Conservation (phyloP, 139 green algal genomes). For the Trebouxia sp. region DNA sequence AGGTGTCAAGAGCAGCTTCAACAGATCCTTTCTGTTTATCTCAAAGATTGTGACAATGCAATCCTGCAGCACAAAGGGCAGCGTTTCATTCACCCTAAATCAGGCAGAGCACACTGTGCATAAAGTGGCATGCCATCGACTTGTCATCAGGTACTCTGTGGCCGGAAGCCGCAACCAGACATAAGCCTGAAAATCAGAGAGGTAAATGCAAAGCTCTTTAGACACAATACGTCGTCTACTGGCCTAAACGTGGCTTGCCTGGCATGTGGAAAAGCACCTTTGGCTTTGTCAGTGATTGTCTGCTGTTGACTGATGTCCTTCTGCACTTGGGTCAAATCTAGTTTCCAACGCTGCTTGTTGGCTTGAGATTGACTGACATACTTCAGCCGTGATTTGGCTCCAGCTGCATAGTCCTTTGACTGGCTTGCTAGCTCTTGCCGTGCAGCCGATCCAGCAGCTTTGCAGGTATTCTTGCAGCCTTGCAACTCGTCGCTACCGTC, state of each 20-base stretch:
- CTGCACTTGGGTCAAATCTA: slow-evolving; percentile 24
- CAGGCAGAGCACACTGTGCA: too few species aligned
- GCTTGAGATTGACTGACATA: slow-evolving; percentile 38
- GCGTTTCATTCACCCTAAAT: too few species aligned
- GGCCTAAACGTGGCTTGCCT: too few species aligned
- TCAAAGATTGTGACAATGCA: too few species aligned
- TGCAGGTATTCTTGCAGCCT: slow-evolving; percentile 84
- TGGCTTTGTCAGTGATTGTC: not conserved
- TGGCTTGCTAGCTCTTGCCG: slow-evolving; percentile 47
- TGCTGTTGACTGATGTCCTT: slow-evolving; percentile 20
- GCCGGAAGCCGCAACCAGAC: too few species aligned
- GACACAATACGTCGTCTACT: too few species aligned
- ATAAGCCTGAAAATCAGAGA: not conserved
- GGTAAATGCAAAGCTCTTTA: too few species aligned
- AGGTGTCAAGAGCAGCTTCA: too few species aligned
- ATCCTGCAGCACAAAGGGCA: too few species aligned
- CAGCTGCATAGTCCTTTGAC: slow-evolving; percentile 26
- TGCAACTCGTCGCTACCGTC: slow-evolving; percentile 84
- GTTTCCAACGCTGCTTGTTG: slow-evolving; percentile 15
- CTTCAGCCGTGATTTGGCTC: slow-evolving; percentile 38
- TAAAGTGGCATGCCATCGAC: too few species aligned
- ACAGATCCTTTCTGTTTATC: too few species aligned
- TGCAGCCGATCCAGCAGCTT: slow-evolving; percentile 56
- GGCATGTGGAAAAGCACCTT: not conserved
- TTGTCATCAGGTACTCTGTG: too few species aligned